A percentile compares a stretch with the other conserved stretches of the same genome.
Conservation (phyloP, 1,284 basidiomycete genomes). For the Agaricales sp. region DNA sequence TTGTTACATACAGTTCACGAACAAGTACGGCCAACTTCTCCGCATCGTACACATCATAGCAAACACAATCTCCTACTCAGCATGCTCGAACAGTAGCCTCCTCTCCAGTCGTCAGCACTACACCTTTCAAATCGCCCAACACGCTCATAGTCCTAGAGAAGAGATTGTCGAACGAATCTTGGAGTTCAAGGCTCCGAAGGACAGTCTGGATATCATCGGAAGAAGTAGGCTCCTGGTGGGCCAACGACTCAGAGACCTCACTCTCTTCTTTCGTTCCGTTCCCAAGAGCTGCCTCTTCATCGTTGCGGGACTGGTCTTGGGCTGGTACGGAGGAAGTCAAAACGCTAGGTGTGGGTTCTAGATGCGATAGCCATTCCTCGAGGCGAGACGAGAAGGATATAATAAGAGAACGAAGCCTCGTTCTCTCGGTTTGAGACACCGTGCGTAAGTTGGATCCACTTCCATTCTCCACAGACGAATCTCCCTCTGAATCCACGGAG, state of each 20-base stretch:
- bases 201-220: slow-evolving; percentile 23
- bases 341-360: slow-evolving; percentile 11
- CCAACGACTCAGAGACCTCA: no score
- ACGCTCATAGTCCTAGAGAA: slow-evolving; percentile 48
- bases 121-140: slow-evolving; percentile 33
- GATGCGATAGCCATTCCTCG: slow-evolving; percentile 54
- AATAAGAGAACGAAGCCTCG: slow-evolving; percentile 53
- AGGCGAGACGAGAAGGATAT: slow-evolving; percentile 44
- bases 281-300: slow-evolving; percentile 7
- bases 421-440: slow-evolving; percentile 49
- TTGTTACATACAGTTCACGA: no score
- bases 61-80: no score
- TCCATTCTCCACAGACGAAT: slow-evolving; percentile 32
- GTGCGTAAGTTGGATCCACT: neutral
- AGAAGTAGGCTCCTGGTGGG: slow-evolving; percentile 19
- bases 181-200: slow-evolving; percentile 40
- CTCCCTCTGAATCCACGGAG: slow-evolving; percentile 14
- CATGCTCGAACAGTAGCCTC: no score
- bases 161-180: slow-evolving; percentile 50
- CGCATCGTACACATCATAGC: no score
- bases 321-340: slow-evolving; percentile 11
- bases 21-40: no score
- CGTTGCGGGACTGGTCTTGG: slow-evolving; percentile 12
- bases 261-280: slow-evolving; percentile 13
- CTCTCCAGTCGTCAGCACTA: slow-evolving; percentile 9